A percentile compares a stretch with the other conserved stretches of the same genome.
Evolutionary conservation across 208 protist species (phyloP).

Genomic region (Trypanosoma scelopori): DNA sequence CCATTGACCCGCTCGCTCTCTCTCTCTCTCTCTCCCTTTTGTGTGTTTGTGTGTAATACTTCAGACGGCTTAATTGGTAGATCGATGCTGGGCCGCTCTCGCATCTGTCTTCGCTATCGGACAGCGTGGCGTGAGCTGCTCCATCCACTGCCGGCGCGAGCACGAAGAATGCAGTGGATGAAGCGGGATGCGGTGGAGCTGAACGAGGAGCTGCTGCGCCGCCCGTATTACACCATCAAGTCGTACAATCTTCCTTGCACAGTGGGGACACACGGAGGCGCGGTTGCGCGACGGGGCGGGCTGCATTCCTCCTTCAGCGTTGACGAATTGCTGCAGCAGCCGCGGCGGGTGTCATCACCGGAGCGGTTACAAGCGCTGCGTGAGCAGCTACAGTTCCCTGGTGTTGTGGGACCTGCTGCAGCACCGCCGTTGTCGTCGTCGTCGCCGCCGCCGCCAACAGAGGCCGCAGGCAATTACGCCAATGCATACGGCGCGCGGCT

Average conservation of each 20-base stretch:
- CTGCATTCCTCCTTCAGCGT: slow-evolving; percentile 24
- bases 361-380: slow-evolving; percentile 61
- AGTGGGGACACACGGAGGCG: slow-evolving; percentile 16
- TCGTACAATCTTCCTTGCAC: slow-evolving; percentile 26
- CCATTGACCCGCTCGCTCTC: slow-evolving; percentile 6
- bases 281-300: neutral
- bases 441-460: neutral
- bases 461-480: slow-evolving; percentile 30
- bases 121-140: slow-evolving; percentile 89
- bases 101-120: slow-evolving; percentile 44
- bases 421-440: neutral
- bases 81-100: slow-evolving; percentile 41
- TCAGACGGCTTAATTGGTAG: neutral
- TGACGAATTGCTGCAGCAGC: slow-evolving; percentile 33
- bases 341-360: slow-evolving; percentile 44
- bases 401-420: slow-evolving; percentile 12
- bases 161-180: slow-evolving; percentile 75
- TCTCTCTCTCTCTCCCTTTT: neutral
- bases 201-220: slow-evolving; percentile 72
- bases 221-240: slow-evolving; percentile 87
- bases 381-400: slow-evolving; percentile 52
- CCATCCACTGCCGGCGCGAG: slow-evolving; percentile 63
- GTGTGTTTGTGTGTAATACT: neutral
- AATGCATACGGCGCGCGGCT: slow-evolving; percentile 75
- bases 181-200: slow-evolving; percentile 86